Percentiles rank a stretch among this genome's conserved stretches.
These are phyloP conservation scores for Sphagnum contortum DNA, from an alignment of 225 moss, liverwort and hornwort species.

Conservation along the genomic window DNA sequence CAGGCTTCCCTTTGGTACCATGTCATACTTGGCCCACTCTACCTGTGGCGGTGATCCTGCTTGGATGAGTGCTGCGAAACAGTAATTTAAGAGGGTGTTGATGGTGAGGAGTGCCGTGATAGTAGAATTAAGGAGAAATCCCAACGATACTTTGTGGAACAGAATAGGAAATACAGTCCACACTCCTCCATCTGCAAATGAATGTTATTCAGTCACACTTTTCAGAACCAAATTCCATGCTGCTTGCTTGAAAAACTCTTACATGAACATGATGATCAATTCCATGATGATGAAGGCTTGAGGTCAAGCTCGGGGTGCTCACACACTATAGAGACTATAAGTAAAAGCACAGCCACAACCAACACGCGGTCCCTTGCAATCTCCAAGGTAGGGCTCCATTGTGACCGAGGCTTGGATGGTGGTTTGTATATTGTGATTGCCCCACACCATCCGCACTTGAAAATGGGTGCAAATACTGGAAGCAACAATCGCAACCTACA, in stretches of 20 bases:
- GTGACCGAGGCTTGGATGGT: slow-evolving; percentile 25
- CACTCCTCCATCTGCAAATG: slow-evolving; percentile 62
- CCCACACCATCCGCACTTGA: slow-evolving; percentile 91
- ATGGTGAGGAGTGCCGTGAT: slow-evolving; percentile 52
- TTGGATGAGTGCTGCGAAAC: slow-evolving; percentile 45
- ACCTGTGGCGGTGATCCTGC: slow-evolving; percentile 53
- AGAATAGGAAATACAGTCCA: slow-evolving; percentile 75
- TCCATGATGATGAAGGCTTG: background rate
- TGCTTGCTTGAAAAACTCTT: background rate
- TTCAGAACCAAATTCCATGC: background rate
- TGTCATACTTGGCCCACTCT: slow-evolving; percentile 62
- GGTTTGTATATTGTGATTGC: slow-evolving; percentile 45
- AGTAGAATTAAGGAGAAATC: slow-evolving; percentile 44
- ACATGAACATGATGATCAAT: background rate
- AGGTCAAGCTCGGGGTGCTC: slow-evolving; percentile 15
- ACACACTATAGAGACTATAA: slow-evolving; percentile 59
- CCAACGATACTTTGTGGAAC: slow-evolving; percentile 49
- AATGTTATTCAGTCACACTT: background rate
- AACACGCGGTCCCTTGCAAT: slow-evolving; percentile 57
- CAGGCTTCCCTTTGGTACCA: slow-evolving; percentile 54
- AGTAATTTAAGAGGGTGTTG: slow-evolving; percentile 75
- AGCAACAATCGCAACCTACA: slow-evolving; percentile 55
- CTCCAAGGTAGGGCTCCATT: slow-evolving; percentile 32
- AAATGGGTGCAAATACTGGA: slow-evolving; percentile 42
- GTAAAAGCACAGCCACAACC: slow-evolving; percentile 39